Base-by-base conservation (phyloP, 345 rosid genomes). In the Gossypium stocksii region DNA sequence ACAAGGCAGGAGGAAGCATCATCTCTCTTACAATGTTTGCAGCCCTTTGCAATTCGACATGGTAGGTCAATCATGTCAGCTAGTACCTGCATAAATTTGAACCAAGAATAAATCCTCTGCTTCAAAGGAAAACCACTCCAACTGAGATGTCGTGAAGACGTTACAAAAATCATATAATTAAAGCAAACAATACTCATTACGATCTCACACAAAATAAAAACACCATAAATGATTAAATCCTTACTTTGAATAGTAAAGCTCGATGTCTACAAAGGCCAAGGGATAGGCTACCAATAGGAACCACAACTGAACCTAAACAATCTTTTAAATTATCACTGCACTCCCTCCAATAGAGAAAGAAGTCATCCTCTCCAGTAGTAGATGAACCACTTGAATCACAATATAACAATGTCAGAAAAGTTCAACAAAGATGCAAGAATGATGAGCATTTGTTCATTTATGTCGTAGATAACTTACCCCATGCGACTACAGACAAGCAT, bases 1-100 rank as follows among this genome's bases (percentile, higher is more conserved):
- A 96, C 95, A 79, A 96, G 98, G 83, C 99, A 93, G 12, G 99
- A 96, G 62, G 99, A 82, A 77, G 97, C 98, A 86, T 96, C 89
- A 65, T 86, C 88, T 77, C 90, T 86, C 71, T 80, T 89, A 77
- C 98, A 96, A 85, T 93, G 90, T 79, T 84, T 96, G 88, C 99
- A 96, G 58, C 99, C 98, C 78, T 88, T 96, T 16, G 95, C 99
- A 83, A 93, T 91, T 68, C 99, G 98, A 88, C 99, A 93, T 3
- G 99, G 99, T 76, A 96, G 81, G 86, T 93, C 95, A 83, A 96
- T 88, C n/a, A 85, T 74, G 77, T 96, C 99, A 71, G 99, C 98
- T 49, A 96, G 86, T 34, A 96, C 97, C 99, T 96, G 83, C 81
- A 83, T 44, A 77, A 58, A 71, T 67, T 56, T 72, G 41, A 70